Percentiles rank a stretch among this genome's conserved stretches.
Conservation (phyloP, 2,329 filamentous ascomycete genomes). For the Fusarium equiseti region DNA sequence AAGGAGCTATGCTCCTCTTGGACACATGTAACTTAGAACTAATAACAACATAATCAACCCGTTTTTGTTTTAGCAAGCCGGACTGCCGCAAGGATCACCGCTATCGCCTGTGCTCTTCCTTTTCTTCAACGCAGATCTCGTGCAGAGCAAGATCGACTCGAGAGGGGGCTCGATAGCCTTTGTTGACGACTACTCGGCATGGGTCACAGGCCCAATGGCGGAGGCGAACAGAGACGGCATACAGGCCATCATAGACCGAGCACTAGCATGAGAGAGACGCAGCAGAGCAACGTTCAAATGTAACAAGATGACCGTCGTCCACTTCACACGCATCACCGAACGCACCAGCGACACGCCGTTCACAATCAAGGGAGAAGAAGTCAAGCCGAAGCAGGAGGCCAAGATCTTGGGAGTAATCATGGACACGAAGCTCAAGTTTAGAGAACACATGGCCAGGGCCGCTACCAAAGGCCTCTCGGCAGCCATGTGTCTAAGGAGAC, state of each 20-base stretch:
- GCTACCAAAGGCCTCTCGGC: background rate
- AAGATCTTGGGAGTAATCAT: background rate
- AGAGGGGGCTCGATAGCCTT: background rate
- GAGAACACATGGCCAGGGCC: background rate
- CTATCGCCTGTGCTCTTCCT: background rate
- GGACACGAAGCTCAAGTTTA: background rate
- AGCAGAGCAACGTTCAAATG: background rate
- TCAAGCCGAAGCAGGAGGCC: background rate
- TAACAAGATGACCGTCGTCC: background rate
- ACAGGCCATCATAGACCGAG: background rate
- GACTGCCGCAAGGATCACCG: background rate
- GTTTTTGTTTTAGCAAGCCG: no score
- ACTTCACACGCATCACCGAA: background rate
- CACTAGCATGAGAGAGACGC: background rate
- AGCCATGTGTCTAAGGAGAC: background rate
- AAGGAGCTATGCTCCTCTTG: no score
- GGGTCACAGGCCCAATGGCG: background rate
- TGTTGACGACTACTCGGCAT: background rate
- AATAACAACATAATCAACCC: no score
- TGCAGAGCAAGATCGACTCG: background rate
- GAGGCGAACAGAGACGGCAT: background rate
- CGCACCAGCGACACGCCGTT: background rate
- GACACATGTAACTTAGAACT: no score
- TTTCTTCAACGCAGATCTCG: constrained; percentile 12
- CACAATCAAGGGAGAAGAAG: background rate